Evolutionary conservation across 2,329 filamentous ascomycete species (phyloP), one percentile per base, ranked within the genome.

Genomic region (Sporothrix euskadiensis): DNA sequence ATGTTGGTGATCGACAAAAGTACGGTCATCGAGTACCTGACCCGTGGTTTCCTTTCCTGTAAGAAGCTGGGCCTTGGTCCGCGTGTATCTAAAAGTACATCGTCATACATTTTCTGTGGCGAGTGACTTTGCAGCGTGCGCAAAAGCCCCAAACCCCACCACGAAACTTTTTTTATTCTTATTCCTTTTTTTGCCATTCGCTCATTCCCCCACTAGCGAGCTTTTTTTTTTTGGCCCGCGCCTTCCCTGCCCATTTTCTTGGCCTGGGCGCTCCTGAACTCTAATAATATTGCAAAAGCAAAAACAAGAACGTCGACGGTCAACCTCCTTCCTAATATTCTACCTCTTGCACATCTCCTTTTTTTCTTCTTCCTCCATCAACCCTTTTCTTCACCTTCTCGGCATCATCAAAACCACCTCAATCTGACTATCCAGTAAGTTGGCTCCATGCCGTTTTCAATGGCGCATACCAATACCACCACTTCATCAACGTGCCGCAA

Each of bases 171-270:
- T 61, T 71, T 14, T 56, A 41, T 41, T 39, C 57, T 56, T 44
- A 56, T 41, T 52, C 44, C 12, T 41, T 69, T 69, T 69, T 69
- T 69, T 26, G 19, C 49, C 47, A 69, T 56, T 52, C 49, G 47
- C 66, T 69, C 47, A 49, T 68, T 49, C 54, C 68, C 69, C 54
- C 69, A 52, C 69, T 63, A 61, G 65, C 65, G 54, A 59, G 32
- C 68, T 35, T 47, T 68, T 71, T 69, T 69, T 68, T 54, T 73
- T 66, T 71, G n/a, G 49, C 49, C 44, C 69, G 73, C 63, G 61
- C 73, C 44, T 73, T 73, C 73, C 72, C 61, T 49, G 9, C 52
- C 59, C 39, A 32, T 57, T 57, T 56, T 71, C 61, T 69, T 61
- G 26, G 69, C 39, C 26, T 19, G 39, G 39, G 35, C 35, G 52